phyloP scores from a whole-genome alignment of 306 rosid genomes.

The Canavalia gladiata region DNA sequence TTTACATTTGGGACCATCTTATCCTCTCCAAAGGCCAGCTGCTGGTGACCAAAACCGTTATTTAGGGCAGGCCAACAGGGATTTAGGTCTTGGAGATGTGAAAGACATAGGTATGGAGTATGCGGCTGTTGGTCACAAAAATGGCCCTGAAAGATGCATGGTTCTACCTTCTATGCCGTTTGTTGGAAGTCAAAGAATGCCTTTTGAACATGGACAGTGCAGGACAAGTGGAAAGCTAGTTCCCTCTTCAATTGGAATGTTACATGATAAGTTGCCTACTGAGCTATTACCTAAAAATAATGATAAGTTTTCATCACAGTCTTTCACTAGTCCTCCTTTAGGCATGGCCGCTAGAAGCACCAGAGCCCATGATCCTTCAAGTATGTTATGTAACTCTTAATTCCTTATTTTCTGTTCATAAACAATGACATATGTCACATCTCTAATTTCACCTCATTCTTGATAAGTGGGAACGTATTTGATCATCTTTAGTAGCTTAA shows the following conservation, averaged over 20 bases:
- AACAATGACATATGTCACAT: constrained; percentile 18
- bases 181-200: constrained; percentile 31
- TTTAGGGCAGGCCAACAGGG: constrained; percentile 15
- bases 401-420: constrained; percentile 30
- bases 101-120: constrained; percentile 34
- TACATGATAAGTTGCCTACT: constrained; percentile 6
- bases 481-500: constrained; percentile 21
- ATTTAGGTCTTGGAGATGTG: constrained; percentile 27
- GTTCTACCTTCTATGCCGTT: constrained; percentile 40
- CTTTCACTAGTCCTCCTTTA: constrained; percentile 18
- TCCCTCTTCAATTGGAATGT: constrained; percentile 31
- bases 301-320: constrained; percentile 35
- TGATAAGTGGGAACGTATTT: not conserved
- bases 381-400: constrained; percentile 42
- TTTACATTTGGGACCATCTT: constrained; percentile 27
- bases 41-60: constrained; percentile 32
- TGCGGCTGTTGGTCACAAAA: not conserved
- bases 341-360: constrained; percentile 34
- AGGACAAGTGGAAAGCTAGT: not conserved
- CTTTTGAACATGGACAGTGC: constrained; percentile 32
- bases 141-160: constrained; percentile 26
- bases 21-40: constrained; percentile 43
- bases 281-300: constrained; percentile 30
- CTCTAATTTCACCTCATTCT: not conserved
- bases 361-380: constrained; percentile 36